Evolutionary conservation across 129 eudicot genomes (phyloP), one percentile per base, ranked within the genome.

Genomic region (Artemisia annua): DNA sequence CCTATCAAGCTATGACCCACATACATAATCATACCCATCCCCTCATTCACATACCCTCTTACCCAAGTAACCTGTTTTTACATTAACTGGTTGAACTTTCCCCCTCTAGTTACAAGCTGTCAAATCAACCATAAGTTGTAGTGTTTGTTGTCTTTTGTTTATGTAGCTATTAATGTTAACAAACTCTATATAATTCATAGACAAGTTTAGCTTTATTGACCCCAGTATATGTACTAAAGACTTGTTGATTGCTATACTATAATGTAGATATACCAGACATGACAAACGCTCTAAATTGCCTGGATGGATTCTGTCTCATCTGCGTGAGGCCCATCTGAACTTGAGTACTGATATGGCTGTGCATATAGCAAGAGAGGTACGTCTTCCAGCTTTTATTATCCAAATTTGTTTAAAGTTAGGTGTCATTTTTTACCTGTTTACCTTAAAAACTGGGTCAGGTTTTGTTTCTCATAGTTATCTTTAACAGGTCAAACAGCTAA

Each of bases 311-410:
- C 75, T 95, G 64, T 86, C 99, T 14, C 97, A 95, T 67, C 79
- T 95, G 39, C 96, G 96, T 51, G 97, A 91, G 73, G 99, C 97
- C 3, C 92, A 90, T 70, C 87, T 95, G 48, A 95, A 91, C 86
- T 82, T 95, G 96, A 95, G 99, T 81, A 95, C 97, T 0, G 99
- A 95, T 81, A 95, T 95, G 99, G 99, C 97, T 1, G 91, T 90
- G 74, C 94, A 95, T 81, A 95, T 95, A 61, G 99, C 99, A 58
- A 80, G 88, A 88, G 99, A 95, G 89, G 99, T 91, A 78, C 14
- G 66, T 2, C 59, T 50, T 82, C 61, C 68, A 26, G 18, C 19
- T n/a, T 43, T 78, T 49, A 24, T 30, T 17, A 63, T 74, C 48
- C 16, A 4, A 64, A 12, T 6, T 15, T 63, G 58, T 59, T 43